Conservation (phyloP, 148 eudicot genomes). For the Fagopyrum homotropicum region DNA sequence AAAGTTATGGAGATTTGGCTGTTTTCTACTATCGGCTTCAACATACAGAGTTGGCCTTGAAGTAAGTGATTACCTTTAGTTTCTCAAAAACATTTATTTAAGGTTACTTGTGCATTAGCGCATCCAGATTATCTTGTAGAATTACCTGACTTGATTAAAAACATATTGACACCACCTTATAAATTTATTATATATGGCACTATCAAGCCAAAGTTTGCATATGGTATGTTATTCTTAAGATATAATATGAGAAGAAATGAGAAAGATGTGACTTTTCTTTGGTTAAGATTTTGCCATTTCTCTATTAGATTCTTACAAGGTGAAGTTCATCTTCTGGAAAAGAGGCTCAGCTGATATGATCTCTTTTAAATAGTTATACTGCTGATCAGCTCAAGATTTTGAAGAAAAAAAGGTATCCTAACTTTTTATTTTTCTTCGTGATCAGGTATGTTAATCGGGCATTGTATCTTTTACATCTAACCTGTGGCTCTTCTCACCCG, state of each 20-base stretch:
- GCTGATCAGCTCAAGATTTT: background rate
- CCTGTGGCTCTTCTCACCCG: slow-evolving; percentile 96
- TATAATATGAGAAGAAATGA: background rate
- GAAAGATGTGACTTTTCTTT: background rate
- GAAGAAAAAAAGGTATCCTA: background rate
- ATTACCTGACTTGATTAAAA: background rate
- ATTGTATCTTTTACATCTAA: slow-evolving; percentile 76
- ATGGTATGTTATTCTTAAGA: background rate
- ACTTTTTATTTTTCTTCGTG: slow-evolving; percentile 9
- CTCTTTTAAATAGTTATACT: background rate
- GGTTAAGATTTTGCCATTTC: background rate
- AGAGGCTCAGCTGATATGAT: background rate
- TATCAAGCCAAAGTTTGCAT: background rate
- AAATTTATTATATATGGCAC: background rate
- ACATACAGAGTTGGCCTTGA: slow-evolving; percentile 87
- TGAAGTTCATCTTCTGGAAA: background rate
- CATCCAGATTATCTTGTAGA: background rate
- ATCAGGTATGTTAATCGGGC: slow-evolving; percentile 93
- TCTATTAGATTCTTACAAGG: background rate
- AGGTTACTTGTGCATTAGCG: background rate
- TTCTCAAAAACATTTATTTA: background rate
- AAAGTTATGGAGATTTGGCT: slow-evolving; percentile 93
- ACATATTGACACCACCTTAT: too few relatives aligned
- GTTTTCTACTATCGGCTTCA: slow-evolving; percentile 95
- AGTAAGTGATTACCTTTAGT: slow-evolving; percentile 36